Percentiles rank a stretch among this genome's conserved stretches.
phyloP scores from a whole-genome alignment of 2,329 filamentous ascomycete species.

The Proliferodiscus dingleyae region DNA sequence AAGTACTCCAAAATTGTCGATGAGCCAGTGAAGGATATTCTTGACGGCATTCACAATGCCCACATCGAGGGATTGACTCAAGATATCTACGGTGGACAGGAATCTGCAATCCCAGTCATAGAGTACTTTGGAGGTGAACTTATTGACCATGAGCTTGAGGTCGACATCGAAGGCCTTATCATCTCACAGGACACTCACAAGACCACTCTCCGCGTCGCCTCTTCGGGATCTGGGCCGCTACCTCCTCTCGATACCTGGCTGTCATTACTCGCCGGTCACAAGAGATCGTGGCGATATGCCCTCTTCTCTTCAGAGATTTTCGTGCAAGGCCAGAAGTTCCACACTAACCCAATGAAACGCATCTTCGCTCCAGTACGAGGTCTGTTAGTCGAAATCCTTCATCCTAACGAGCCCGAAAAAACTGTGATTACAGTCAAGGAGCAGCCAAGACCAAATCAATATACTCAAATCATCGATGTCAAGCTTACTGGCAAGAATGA shows the following conservation, averaged over 20 bases:
- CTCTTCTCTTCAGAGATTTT: constrained; percentile 91
- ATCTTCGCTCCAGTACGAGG: constrained; percentile 84
- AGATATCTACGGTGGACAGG: constrained; percentile 75
- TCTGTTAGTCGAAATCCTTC: constrained; percentile 79
- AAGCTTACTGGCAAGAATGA: constrained; percentile 70
- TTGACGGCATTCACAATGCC: constrained; percentile 82
- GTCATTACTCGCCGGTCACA: constrained; percentile 76
- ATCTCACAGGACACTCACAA: constrained; percentile 75
- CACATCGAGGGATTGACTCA: constrained; percentile 77
- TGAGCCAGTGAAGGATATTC: constrained; percentile 90
- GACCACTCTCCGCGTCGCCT: constrained; percentile 77
- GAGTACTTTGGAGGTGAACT: constrained; percentile 96
- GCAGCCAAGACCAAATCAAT: constrained; percentile 78
- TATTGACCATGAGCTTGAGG: constrained; percentile 63
- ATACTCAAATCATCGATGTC: constrained; percentile 83
- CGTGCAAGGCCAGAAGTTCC: constrained; percentile 92
- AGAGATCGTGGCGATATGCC: constrained; percentile 89
- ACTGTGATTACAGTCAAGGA: constrained; percentile 86
- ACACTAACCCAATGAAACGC: constrained; percentile 90
- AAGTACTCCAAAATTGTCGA: constrained; percentile 87
- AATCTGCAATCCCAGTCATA: constrained; percentile 70
- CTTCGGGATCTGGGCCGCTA: constrained; percentile 66
- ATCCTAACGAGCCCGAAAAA: constrained; percentile 77
- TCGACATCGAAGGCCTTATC: constrained; percentile 80
- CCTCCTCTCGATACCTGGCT: constrained; percentile 83